A percentile compares a stretch with the other conserved stretches of the same genome.
Evolutionary conservation across 495 filamentous ascomycete species (phyloP).

Genomic region (Penicillium riverlandense): DNA sequence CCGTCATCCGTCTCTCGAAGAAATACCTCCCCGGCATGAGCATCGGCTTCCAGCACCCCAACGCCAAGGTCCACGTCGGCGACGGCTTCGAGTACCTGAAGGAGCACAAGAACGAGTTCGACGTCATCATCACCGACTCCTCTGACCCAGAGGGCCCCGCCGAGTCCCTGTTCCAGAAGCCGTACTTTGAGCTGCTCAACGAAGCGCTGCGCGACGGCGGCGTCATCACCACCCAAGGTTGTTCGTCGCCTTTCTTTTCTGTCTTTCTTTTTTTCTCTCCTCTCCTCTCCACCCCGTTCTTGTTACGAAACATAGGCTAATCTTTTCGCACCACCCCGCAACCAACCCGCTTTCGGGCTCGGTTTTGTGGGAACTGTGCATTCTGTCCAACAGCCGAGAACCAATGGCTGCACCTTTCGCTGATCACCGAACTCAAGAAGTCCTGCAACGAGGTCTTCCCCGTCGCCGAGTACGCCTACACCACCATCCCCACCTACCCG

Average conservation of each 20-base stretch:
- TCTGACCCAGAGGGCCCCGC: conserved; percentile 96
- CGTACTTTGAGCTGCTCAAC: conserved; percentile 90
- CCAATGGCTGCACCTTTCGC: conserved; percentile 93
- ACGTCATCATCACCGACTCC: conserved; percentile 99
- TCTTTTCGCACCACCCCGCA: conserved; percentile 18
- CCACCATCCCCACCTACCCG: conserved; percentile 98
- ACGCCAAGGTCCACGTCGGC: conserved; percentile 82
- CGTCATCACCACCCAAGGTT: conserved; percentile 99
- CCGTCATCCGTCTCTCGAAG: conserved; percentile 97
- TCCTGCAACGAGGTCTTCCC: conserved; percentile 96
- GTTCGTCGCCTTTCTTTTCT: conserved; percentile 71
- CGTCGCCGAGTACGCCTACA: conserved; percentile 96
- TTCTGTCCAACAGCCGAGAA: conserved; percentile 69
- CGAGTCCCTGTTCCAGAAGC: conserved; percentile 94
- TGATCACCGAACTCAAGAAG: conserved; percentile 90
- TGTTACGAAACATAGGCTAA: conserved; percentile 19
- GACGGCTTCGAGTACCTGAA: conserved; percentile 98
- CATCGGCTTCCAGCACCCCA: conserved; percentile 86
- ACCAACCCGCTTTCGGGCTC: conserved; percentile 31
- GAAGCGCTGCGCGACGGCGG: conserved; percentile 88
- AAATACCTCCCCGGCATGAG: conserved; percentile 95
- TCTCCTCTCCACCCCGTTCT: background rate
- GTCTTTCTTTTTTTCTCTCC: background rate
- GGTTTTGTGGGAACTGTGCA: conserved; percentile 26
- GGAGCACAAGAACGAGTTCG: conserved; percentile 88